Base-by-base conservation (phyloP, 1,284 basidiomycete species). In the Sphagnurus paluster region DNA sequence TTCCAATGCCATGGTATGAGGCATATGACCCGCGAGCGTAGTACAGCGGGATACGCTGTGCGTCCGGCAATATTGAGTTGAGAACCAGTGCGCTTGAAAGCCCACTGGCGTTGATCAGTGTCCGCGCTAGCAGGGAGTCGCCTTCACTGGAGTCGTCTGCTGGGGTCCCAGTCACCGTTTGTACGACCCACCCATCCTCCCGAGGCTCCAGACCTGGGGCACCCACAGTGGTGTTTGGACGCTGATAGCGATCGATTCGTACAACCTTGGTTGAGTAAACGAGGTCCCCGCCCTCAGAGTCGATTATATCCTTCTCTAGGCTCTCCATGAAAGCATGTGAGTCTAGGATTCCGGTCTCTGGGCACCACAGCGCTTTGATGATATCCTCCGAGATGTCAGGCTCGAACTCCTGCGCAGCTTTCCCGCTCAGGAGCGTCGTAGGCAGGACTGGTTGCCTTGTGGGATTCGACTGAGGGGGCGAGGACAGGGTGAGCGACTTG, bases 261-360 rank as follows among this genome's bases (percentile, higher is more conserved):
- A 97, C 92, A 16, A 93, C 92, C 17, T 76, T 75, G 0, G 94
- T 97, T 2, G 85, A 86, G 58, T 86, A 88, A 0, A 88, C 90
- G 8, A 97, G 68, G 45, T 91, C 81, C 8, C 90, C 89, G 21
- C 68, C 75, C 36, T 82, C 87, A 3, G 82, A 79, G 6, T 90
- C 82, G 7, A 68, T 66, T 42, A 98, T 83, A 42, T 95, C 90
- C 54, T 75, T 77, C 62, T 92, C 90, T 28, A 98, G 71, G 50
- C 79, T 85, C 55, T 83, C 76, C 80, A 94, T 90, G 38, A 90
- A 69, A 4, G 82, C 67, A 69, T 96, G 93, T 0, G 90, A 90
- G 64, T 95, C 90, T 2, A 99, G 69, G 51, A 99, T 97, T 1
- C 96, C 96, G 0, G 96, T 98, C 56, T 87, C 81, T 2, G 90